These are phyloP conservation scores for Cutaneotrichosporon cavernicola DNA, from an alignment of 1,284 basidiomycete genomes.

Conservation along the genomic window DNA sequence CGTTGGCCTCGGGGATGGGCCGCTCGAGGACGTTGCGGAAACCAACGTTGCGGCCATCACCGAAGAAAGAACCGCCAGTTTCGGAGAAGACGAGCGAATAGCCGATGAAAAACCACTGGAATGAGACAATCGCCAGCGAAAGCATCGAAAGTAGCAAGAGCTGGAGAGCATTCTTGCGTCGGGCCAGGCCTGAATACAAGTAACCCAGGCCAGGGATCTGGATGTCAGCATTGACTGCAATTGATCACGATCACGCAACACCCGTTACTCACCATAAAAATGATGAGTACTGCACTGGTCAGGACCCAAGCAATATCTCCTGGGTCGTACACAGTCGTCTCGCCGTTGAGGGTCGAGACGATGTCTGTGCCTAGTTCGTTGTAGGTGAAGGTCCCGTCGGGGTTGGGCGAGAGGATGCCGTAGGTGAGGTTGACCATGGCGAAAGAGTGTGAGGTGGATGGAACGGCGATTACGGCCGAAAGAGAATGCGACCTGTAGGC, in stretches of 20 bases:
- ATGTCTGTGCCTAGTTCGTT: constrained; percentile 37
- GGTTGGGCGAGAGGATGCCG: constrained; percentile 23
- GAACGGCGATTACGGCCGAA: neutral
- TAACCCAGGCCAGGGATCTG: constrained; percentile 67
- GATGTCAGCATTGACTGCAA: constrained; percentile 7
- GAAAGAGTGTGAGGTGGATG: neutral
- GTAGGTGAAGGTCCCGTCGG: constrained; percentile 21
- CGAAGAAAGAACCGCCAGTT: constrained; percentile 63
- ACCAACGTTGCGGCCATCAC: constrained; percentile 61
- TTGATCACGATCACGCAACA: neutral
- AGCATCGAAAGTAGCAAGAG: constrained; percentile 60
- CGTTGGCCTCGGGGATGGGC: constrained; percentile 66
- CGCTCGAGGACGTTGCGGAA: constrained; percentile 68
- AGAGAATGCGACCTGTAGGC: neutral
- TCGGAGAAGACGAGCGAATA: constrained; percentile 78
- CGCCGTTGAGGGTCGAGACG: constrained; percentile 30
- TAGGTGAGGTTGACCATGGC: constrained; percentile 32
- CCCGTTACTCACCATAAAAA: constrained; percentile 51
- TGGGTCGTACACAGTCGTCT: constrained; percentile 60
- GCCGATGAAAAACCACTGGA: constrained; percentile 88
- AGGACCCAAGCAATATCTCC: constrained; percentile 84
- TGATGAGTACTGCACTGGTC: constrained; percentile 74
- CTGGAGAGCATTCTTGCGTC: constrained; percentile 62
- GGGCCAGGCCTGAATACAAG: constrained; percentile 81
- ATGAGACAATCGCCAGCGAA: constrained; percentile 67